Evolutionary conservation across 2,329 filamentous ascomycete species (phyloP), one percentile per base, ranked within the genome.

Genomic region (Colletotrichum caudatum): DNA sequence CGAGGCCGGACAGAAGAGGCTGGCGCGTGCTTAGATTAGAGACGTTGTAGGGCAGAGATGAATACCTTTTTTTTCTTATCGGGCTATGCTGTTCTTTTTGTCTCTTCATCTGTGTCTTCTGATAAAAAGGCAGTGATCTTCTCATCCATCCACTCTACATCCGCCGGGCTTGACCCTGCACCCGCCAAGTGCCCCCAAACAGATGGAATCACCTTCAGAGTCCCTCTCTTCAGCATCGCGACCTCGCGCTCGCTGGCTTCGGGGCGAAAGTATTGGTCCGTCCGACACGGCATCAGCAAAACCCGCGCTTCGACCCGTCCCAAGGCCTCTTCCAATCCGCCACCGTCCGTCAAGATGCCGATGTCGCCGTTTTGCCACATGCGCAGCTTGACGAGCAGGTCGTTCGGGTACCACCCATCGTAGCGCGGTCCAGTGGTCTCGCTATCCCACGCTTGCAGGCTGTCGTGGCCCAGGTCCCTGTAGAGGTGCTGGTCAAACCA

Each of bases 1-100:
- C 74, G 78, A 81, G 60, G 16, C 14, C 0, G 26, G 51, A 35
- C 51, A 54, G 29, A 54, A 54, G 51, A 54, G 26, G 29, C 26
- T 33, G 7, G 29, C 51, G 4, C 6, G 8, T 20, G 7, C 18
- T 29, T 8, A 5, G 33, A 16, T 26, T 20, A 20, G 8, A 11
- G 23, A 20, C n/a, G 20, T 16, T 20, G 29, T 11, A 35, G 26
- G 8, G 11, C 18, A 35, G 3, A 11, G 35, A 20, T 35, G 16
- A 54, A 18, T 4, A 53, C 8, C n/a, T n/a, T 29, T 8, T 26
- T 29, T 18, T 20, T 18, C 20, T 26, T 8, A 33, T 20, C 26
- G 29, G 26, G 35, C 26, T 53, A 53, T 18, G 16, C 29, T 12
- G 1, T 35, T 3, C 7, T 29, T 7, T 20, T 11, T 54, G 16